Conservation (phyloP, 345 rosid species). For the Arabidopsis suecica region DNA sequence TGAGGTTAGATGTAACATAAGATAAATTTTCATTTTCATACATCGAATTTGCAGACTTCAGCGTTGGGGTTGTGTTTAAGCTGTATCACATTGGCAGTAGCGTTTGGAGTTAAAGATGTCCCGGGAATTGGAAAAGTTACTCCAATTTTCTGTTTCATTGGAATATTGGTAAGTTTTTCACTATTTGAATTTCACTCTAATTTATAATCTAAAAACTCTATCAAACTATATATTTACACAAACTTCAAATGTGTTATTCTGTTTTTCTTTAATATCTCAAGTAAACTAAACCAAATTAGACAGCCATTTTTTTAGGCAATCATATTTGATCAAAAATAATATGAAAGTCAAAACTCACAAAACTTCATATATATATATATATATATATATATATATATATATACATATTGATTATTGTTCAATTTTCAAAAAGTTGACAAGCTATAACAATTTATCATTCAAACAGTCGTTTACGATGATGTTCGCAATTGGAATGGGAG, state of each 20-base stretch:
- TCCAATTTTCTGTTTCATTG: slow-evolving; percentile 42
- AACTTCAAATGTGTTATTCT: neutral
- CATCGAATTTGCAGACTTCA: slow-evolving; percentile 32
- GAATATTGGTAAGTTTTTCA: slow-evolving; percentile 40
- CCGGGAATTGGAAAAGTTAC: slow-evolving; percentile 5
- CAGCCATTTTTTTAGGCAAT: neutral
- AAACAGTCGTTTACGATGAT: slow-evolving; percentile 46
- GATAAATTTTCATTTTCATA: too few species aligned
- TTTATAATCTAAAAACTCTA: neutral
- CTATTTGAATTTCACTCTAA: neutral
- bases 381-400: neutral
- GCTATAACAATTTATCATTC: neutral
- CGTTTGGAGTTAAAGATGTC: slow-evolving; percentile 40
- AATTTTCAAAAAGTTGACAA: neutral
- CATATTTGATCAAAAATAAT: neutral
- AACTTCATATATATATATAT: too few species aligned
- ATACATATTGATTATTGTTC: neutral
- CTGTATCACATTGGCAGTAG: slow-evolving; percentile 30
- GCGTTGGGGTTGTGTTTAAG: slow-evolving; percentile 41
- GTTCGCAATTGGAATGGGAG: slow-evolving; percentile 67
- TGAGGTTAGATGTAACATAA: too few species aligned
- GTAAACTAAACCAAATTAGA: neutral
- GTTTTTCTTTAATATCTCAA: neutral
- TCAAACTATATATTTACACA: neutral
- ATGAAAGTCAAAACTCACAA: neutral